These are phyloP conservation scores for Podospora pseudopauciseta DNA, from an alignment of 495 filamentous ascomycete species.

Conservation along the genomic window DNA sequence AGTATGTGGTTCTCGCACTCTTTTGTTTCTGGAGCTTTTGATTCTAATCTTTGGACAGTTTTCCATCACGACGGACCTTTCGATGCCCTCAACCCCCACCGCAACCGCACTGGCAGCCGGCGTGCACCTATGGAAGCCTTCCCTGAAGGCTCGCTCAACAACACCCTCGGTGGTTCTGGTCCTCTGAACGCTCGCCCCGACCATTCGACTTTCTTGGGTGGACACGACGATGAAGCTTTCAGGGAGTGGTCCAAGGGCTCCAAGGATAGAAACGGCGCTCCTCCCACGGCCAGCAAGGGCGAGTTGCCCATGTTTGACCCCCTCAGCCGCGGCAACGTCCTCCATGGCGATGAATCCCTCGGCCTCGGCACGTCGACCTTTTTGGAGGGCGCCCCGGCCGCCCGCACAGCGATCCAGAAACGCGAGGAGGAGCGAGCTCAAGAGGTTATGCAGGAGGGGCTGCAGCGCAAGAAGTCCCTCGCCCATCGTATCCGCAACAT, in stretches of 20 bases:
- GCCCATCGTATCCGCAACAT: slow-evolving; percentile 79
- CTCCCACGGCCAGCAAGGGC: slow-evolving; percentile 20
- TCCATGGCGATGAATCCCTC: slow-evolving; percentile 78
- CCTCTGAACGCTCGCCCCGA: slow-evolving; percentile 80
- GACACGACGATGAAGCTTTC: slow-evolving; percentile 75
- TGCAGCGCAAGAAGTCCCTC: slow-evolving; percentile 88
- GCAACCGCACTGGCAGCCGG: slow-evolving; percentile 79
- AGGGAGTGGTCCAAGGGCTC: slow-evolving; percentile 59
- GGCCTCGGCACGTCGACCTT: slow-evolving; percentile 95
- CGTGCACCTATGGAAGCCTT: slow-evolving; percentile 96
- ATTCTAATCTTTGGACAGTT: slow-evolving; percentile 50
- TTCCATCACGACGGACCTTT: slow-evolving; percentile 99
- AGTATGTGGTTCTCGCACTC: slow-evolving; percentile 54
- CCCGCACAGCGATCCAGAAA: slow-evolving; percentile 75
- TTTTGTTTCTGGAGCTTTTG: not conserved
- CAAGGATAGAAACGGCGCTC: slow-evolving; percentile 24
- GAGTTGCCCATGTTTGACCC: slow-evolving; percentile 51
- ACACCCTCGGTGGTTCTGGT: slow-evolving; percentile 82
- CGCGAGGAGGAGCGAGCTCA: slow-evolving; percentile 62
- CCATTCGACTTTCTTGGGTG: slow-evolving; percentile 76
- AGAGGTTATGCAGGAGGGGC: slow-evolving; percentile 54
- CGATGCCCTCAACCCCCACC: slow-evolving; percentile 93
- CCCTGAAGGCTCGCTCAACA: slow-evolving; percentile 85
- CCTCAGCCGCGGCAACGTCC: slow-evolving; percentile 54
- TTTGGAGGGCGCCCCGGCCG: slow-evolving; percentile 88